Evolutionary conservation across 345 rosid species (phyloP), one percentile per base, ranked within the genome.

Genomic region (Salix viminalis): DNA sequence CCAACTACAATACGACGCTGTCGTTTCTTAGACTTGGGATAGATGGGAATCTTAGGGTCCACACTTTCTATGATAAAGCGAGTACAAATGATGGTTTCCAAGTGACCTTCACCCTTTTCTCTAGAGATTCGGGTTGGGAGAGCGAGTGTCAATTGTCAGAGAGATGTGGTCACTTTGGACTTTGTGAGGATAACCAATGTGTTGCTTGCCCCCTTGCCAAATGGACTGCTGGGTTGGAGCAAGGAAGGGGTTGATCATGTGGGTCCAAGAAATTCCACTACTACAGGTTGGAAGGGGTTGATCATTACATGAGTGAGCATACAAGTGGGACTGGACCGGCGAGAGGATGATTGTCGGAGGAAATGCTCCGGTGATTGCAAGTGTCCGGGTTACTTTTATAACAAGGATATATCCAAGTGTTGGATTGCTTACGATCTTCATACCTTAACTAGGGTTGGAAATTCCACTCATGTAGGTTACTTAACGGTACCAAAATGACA

Each of bases 361-460:
- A 89, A 87, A 77, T 93, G 91, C 46, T 84, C 79, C 3, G 73
- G 56, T 2, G 89, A 89, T 79, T 91, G 94, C 72, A 89, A 83
- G 78, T 89, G 91, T 75, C 74, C 86, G 83, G 91, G 95, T 3
- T 88, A 87, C 18, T 89, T 89, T 61, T 88, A 86, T 69, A 80
- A 80, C 32, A 82, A 71, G 69, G 83, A 85, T 32, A 74, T 78
- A n/a, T 84, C 82, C 0, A 86, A 24, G 83, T 89, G 91, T 69
- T 89, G 90, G 95, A 72, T 85, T 67, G 88, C 90, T 72, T 81
- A 91, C 48, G 95, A 91, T 69, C 73, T 89, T 65, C 88, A 64
- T 76, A 91, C 95, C 32, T 48, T 91, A 23, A 77, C 81, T 1
- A 78, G 67, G 58, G 79, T 77, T 60, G 48, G 72, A 0, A 81